phyloP scores from a whole-genome alignment of 306 rosid genomes.

The Cicer chorassanicum region DNA sequence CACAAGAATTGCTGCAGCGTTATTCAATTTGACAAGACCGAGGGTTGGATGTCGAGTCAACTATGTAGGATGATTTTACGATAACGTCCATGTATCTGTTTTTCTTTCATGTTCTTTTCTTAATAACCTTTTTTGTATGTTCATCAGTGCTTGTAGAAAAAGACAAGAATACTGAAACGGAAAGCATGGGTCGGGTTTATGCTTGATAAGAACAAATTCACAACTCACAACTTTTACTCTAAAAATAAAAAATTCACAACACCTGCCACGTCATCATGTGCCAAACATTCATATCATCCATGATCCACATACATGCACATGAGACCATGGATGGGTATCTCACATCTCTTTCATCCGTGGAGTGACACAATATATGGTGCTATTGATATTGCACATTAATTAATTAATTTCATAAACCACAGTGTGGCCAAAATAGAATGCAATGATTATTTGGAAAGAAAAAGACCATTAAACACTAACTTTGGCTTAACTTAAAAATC shows the following conservation, averaged over 20 bases:
- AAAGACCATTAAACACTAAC: conserved; percentile 21
- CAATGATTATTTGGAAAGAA: conserved; percentile 38
- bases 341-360: not conserved
- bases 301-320: conserved; percentile 1
- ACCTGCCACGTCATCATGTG: conserved; percentile 48
- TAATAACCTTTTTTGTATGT: conserved; percentile 11
- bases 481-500: conserved; percentile 37
- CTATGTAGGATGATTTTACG: conserved; percentile 25
- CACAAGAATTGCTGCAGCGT: too few relatives aligned
- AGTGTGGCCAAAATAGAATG: conserved; percentile 21
- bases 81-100: not conserved
- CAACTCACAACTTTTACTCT: not conserved
- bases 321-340: not conserved
- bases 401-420: not conserved
- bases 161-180: conserved; percentile 47
- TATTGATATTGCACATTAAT: conserved; percentile 1
- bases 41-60: conserved; percentile 34
- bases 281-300: conserved; percentile 19
- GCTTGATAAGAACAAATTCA: conserved; percentile 51
- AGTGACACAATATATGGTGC: not conserved
- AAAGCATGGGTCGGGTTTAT: conserved; percentile 51
- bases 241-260: not conserved
- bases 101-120: not conserved
- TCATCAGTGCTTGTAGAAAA: conserved; percentile 40
- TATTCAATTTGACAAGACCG: conserved; percentile 25